Conservation (phyloP, 306 rosid species). For the Gynostemma pentaphyllum region DNA sequence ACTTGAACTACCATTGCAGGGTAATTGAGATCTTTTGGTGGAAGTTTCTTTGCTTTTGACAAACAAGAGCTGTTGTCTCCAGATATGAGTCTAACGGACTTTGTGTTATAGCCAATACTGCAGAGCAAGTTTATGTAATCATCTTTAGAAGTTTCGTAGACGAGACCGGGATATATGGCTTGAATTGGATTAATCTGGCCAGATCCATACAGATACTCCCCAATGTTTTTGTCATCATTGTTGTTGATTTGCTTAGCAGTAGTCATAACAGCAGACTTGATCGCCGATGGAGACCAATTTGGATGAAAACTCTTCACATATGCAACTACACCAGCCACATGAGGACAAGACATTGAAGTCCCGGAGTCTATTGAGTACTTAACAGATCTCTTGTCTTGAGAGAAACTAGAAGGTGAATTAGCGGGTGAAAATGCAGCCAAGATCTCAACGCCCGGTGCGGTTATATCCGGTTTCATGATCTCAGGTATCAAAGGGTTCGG, state of each 20-base stretch:
- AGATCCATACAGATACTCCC: constrained; percentile 27
- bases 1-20: constrained; percentile 22
- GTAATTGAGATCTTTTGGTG: constrained; percentile 15
- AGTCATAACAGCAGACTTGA: constrained; percentile 23
- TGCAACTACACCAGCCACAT: constrained; percentile 22
- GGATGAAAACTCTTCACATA: constrained; percentile 19
- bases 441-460: constrained; percentile 21
- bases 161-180: constrained; percentile 25
- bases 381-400: background rate
- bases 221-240: background rate
- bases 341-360: constrained; percentile 30
- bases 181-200: constrained; percentile 19
- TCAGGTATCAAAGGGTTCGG: constrained; percentile 13
- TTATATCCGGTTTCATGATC: constrained; percentile 25
- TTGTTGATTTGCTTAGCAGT: constrained; percentile 14
- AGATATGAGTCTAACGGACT: constrained; percentile 5
- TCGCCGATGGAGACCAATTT: constrained; percentile 20
- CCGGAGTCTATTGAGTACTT: constrained; percentile 14
- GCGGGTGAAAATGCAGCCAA: constrained; percentile 24
- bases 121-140: constrained; percentile 25
- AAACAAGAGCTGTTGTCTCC: constrained; percentile 11
- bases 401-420: background rate
- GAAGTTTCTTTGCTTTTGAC: background rate
- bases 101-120: constrained; percentile 1
- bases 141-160: constrained; percentile 14